phyloP scores from a whole-genome alignment of 1,284 basidiomycete species.

The Moniliella sp. region DNA sequence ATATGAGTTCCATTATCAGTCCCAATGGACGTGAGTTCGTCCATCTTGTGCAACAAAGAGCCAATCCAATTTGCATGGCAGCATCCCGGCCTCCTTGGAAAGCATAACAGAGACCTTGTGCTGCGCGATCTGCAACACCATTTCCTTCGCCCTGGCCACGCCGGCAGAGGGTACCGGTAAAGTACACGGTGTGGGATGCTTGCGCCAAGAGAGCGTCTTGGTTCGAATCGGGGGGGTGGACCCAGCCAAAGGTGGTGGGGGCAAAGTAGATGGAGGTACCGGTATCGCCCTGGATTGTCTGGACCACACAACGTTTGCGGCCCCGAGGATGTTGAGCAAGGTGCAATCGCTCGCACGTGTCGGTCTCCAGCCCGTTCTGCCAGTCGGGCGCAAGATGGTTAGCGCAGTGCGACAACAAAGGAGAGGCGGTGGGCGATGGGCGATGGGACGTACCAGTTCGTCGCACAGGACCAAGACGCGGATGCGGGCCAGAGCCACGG shows the following conservation, averaged over 20 bases:
- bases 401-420: no score
- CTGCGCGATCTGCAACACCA: constrained; percentile 67
- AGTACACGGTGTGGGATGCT: constrained; percentile 71
- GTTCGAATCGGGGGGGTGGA: constrained; percentile 39
- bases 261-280: constrained; percentile 89
- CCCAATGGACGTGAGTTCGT: constrained; percentile 77
- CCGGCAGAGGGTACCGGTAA: constrained; percentile 93
- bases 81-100: constrained; percentile 72
- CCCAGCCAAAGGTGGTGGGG: constrained; percentile 63
- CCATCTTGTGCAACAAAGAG: constrained; percentile 75
- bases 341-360: constrained; percentile 83
- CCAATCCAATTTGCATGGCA: constrained; percentile 93
- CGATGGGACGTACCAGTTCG: constrained; percentile 39
- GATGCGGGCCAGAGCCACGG: constrained; percentile 73
- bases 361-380: constrained; percentile 46
- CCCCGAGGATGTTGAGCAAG: constrained; percentile 76
- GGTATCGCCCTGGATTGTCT: constrained; percentile 87
- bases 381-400: no score
- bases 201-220: constrained; percentile 24
- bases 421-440: no score
- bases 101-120: constrained; percentile 79
- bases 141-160: constrained; percentile 78
- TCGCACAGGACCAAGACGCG: constrained; percentile 78
- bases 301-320: constrained; percentile 64
- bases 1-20: constrained; percentile 88